phyloP scores from a whole-genome alignment of 352 stramenopile genomes.

The Phytophthora syringae region DNA sequence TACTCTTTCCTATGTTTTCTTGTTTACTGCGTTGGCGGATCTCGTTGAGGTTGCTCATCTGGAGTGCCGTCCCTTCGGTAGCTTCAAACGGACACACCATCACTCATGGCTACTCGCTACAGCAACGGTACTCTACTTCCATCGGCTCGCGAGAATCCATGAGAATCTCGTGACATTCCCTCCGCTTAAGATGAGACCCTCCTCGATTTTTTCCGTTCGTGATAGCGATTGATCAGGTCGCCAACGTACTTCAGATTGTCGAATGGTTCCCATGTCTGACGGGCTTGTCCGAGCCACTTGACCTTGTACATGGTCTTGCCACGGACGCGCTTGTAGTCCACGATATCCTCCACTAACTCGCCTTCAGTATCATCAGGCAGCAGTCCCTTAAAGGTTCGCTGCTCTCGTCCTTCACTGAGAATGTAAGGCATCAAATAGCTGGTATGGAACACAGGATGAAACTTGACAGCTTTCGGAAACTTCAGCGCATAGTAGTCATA shows the following conservation, averaged over 20 bases:
- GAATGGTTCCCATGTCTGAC: conserved; percentile 10
- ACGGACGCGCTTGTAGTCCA: conserved; percentile 8
- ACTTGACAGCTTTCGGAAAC: conserved; percentile 1
- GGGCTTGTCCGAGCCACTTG: conserved; percentile 9
- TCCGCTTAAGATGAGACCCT: conserved; percentile 1
- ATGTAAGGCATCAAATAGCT: conserved; percentile 7
- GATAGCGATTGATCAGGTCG: conserved; percentile 14
- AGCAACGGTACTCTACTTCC: too few species aligned
- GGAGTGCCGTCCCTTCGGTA: too few species aligned
- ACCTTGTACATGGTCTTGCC: conserved; percentile 14
- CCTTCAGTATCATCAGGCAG: conserved; percentile 7
- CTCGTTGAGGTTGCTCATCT: background rate
- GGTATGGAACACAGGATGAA: conserved; percentile 6
- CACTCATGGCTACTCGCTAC: background rate
- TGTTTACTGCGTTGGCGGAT: background rate
- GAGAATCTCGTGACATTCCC: conserved; percentile 1
- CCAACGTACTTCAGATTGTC: conserved; percentile 7
- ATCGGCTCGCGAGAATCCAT: background rate
- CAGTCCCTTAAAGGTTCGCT: conserved; percentile 6
- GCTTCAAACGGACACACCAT: background rate
- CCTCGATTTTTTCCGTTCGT: conserved; percentile 1
- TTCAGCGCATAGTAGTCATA: conserved; percentile 10
- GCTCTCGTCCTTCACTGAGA: background rate
- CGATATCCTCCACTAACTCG: conserved; percentile 22
- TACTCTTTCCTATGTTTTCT: background rate